A percentile compares a stretch with the other conserved stretches of the same genome.
These are phyloP conservation scores for Neurospora hispaniola DNA, from an alignment of 495 filamentous ascomycete species.

Conservation along the genomic window DNA sequence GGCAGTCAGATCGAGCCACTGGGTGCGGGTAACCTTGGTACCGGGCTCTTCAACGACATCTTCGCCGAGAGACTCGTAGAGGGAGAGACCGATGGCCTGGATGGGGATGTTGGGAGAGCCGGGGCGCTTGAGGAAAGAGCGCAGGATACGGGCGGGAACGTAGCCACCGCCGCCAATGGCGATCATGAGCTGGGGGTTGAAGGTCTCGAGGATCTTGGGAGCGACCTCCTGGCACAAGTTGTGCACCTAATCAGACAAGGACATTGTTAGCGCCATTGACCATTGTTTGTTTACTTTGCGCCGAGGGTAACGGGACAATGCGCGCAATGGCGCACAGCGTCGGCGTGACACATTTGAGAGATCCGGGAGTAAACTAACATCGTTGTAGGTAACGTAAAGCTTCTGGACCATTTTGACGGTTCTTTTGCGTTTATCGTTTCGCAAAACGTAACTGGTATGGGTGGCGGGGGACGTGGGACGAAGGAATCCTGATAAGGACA, in stretches of 20 bases:
- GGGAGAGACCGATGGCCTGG: constrained; percentile 94
- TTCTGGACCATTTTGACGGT: constrained; percentile 64
- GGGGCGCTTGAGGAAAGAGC: constrained; percentile 90
- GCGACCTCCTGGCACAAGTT: constrained; percentile 87
- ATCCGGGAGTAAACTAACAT: constrained; percentile 45
- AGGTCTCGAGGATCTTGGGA: constrained; percentile 64
- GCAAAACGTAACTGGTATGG: neutral
- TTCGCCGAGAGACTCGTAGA: constrained; percentile 78
- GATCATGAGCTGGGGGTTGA: constrained; percentile 93
- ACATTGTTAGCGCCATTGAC: neutral
- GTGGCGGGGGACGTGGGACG: neutral
- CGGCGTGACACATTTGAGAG: neutral
- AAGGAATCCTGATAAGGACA: neutral
- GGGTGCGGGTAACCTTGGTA: constrained; percentile 91
- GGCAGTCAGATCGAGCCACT: constrained; percentile 90
- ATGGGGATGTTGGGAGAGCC: constrained; percentile 93
- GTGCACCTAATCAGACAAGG: constrained; percentile 57
- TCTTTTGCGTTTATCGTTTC: constrained; percentile 8
- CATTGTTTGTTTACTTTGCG: neutral
- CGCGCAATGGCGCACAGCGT: neutral
- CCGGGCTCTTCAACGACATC: constrained; percentile 56
- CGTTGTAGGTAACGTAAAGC: constrained; percentile 89
- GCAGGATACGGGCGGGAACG: constrained; percentile 91
- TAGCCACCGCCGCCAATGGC: constrained; percentile 97
- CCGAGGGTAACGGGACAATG: neutral